Evolutionary conservation across 305 asterid genomes (phyloP), one percentile per base, ranked within the genome.

Genomic region (Fraxinus albicans): DNA sequence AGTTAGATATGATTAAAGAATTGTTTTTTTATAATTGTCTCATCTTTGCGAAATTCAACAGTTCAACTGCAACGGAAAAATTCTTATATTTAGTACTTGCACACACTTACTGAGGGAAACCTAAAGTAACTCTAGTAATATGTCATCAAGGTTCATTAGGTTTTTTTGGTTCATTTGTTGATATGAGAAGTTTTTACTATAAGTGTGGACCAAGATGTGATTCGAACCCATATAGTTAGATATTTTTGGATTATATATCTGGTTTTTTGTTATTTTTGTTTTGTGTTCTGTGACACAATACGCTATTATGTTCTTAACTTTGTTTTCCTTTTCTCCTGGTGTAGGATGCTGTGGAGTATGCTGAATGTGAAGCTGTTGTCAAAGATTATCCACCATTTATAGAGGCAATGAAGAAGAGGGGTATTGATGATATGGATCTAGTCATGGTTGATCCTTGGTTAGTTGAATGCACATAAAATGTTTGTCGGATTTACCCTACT

Each of bases 361-460:
- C 99, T 84, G 99, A 96, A 84, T 96, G 99, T 85, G 99, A 96
- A 90, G 98, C 97, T 40, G 91, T 90, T 34, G 97, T 96, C 70
- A 96, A 95, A 90, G 96, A 93, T 67, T 91, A 90, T 88, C 98
- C 95, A 82, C 98, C 98, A 58, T 95, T 96, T 87, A 84, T 85
- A 70, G 98, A 96, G 82, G 99, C 98, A 83, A 95, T 96, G 98
- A 96, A 92, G 91, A 96, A 89, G 91, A 90, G 99, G 93, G 99
- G 99, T 42, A 93, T 96, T 80, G 98, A 96, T 87, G 98, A 96
- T 84, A 91, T 96, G 98, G 98, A 96, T 83, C 93, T 96, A 83
- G 99, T 96, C 89, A 96, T 96, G 99, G 99, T 96, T 82, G 99
- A 96, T 89, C 92, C 97, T 12, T 96, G 99, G 99, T 94, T 82